A percentile compares a stretch with the other conserved stretches of the same genome.
These are phyloP conservation scores for Dendrobium nobile DNA, from an alignment of 106 monocot genomes.

Conservation along the genomic window DNA sequence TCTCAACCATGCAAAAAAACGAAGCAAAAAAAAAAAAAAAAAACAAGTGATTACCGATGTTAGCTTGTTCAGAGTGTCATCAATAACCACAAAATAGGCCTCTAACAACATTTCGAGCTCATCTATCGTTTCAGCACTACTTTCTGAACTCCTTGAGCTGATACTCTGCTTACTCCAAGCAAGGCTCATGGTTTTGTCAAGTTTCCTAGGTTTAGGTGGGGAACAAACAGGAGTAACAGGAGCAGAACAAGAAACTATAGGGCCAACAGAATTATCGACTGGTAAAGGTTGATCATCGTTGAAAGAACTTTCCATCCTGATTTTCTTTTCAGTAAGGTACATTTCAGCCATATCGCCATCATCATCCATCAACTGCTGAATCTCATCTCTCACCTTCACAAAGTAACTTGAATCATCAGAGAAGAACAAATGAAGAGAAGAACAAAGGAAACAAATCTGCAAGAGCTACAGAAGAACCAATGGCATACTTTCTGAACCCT, in stretches of 20 bases:
- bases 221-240: constrained; percentile 68
- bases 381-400: constrained; percentile 65
- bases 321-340: constrained; percentile 72
- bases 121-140: constrained; percentile 39
- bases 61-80: constrained; percentile 62
- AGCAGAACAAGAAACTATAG: constrained; percentile 44
- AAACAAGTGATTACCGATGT: constrained; percentile 37
- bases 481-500: constrained; percentile 77
- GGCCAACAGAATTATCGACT: constrained; percentile 18
- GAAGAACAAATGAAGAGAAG: background rate
- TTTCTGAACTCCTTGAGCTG: constrained; percentile 29
- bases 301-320: constrained; percentile 39
- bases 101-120: constrained; percentile 71
- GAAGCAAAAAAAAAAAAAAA: background rate
- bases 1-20: background rate
- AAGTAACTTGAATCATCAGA: background rate
- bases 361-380: constrained; percentile 78
- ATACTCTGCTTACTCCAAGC: constrained; percentile 55
- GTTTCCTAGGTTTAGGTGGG: constrained; percentile 38
- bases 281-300: constrained; percentile 38
- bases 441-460: background rate
- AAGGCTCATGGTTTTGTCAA: constrained; percentile 45
- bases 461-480: background rate
- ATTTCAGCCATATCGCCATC: constrained; percentile 84
- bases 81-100: constrained; percentile 70